phyloP scores from a whole-genome alignment of 2,329 filamentous ascomycete species.

The Colletotrichum chrysophilum region DNA sequence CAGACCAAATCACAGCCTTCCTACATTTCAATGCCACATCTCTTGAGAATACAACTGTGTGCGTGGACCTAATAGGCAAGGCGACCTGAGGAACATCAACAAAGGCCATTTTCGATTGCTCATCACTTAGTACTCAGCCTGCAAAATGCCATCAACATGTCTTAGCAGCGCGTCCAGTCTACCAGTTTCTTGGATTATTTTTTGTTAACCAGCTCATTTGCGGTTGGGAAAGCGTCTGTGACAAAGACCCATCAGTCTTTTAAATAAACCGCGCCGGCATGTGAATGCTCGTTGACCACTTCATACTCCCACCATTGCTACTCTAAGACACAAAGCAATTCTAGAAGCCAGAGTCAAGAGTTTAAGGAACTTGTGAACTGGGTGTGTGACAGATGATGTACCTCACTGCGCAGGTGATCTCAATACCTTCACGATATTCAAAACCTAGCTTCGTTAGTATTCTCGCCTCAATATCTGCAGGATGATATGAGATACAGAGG shows the following conservation, averaged over 20 bases:
- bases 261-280: neutral
- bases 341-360: neutral
- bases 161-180: neutral
- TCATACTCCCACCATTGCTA: neutral
- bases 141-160: neutral
- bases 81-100: neutral
- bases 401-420: no score
- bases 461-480: neutral
- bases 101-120: neutral
- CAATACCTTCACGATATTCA: no score
- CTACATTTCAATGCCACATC: rapidly evolving
- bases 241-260: neutral
- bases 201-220: neutral
- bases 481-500: neutral
- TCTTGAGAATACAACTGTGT: neutral
- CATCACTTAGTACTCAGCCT: neutral
- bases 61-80: neutral
- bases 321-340: neutral
- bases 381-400: neutral
- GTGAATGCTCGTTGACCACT: neutral
- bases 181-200: rapidly evolving
- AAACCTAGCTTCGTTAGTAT: rapidly evolving
- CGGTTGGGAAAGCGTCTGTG: rapidly evolving
- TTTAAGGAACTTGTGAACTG: neutral
- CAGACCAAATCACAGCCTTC: neutral